Evolutionary conservation across 257 asterid genomes (phyloP).

Genomic region (Primulina tabacum): DNA sequence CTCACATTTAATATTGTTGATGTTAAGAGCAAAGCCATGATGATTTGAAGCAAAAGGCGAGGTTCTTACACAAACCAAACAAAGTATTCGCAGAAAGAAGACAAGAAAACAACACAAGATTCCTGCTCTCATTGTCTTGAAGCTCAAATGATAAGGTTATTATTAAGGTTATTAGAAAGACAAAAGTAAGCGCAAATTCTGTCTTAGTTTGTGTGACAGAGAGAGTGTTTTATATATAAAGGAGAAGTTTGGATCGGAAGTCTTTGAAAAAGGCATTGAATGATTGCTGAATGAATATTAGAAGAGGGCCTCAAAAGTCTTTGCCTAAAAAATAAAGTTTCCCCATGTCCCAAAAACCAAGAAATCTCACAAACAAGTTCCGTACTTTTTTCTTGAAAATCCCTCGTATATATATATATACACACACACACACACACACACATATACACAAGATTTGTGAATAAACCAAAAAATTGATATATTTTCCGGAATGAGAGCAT

Average conservation of each 20-base stretch:
- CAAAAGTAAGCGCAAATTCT: not conserved
- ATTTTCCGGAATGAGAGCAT: too few relatives aligned
- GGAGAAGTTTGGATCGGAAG: conserved; percentile 5
- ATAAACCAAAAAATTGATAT: too few relatives aligned
- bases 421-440: too few relatives aligned
- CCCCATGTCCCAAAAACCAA: conserved; percentile 32
- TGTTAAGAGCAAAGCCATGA: conserved; percentile 21
- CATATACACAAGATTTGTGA: too few relatives aligned
- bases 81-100: conserved; percentile 30
- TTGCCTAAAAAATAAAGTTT: not conserved
- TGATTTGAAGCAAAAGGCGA: conserved; percentile 34
- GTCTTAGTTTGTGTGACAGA: not conserved
- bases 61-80: conserved; percentile 39
- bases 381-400: too few relatives aligned
- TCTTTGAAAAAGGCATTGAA: conserved; percentile 24
- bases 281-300: conserved; percentile 30
- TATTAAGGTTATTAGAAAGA: not conserved
- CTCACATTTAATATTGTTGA: conserved; percentile 22
- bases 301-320: conserved; percentile 16
- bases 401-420: too few relatives aligned
- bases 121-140: conserved; percentile 36
- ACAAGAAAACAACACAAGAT: conserved; percentile 27
- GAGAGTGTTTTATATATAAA: conserved; percentile 17
- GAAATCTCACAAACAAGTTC: not conserved
- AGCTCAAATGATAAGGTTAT: conserved; percentile 30